A percentile compares a stretch with the other conserved stretches of the same genome.
These are phyloP conservation scores for Penicillium hordei DNA, from an alignment of 2,329 filamentous ascomycete species.

Conservation along the genomic window DNA sequence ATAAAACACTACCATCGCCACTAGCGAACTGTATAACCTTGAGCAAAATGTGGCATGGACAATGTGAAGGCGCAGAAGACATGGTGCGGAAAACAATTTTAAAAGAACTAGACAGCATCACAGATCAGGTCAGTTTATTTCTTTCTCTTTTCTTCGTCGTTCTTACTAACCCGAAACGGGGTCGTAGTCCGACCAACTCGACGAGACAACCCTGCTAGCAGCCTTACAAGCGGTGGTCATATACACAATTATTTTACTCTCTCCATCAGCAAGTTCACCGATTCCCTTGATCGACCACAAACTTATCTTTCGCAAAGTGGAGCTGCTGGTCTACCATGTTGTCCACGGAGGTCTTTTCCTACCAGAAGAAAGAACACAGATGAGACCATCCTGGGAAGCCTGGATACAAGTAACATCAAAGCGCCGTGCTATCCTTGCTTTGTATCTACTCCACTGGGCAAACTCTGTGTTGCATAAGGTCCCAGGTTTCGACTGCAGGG, in stretches of 20 bases:
- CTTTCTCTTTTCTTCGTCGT: constrained; percentile 15
- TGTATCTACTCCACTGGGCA: constrained; percentile 43
- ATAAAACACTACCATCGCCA: constrained; percentile 24
- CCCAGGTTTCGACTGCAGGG: constrained; percentile 37
- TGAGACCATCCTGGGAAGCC: constrained; percentile 35
- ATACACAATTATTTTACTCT: constrained; percentile 42
- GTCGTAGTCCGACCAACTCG: constrained; percentile 28
- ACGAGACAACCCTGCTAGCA: constrained; percentile 36
- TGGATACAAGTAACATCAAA: constrained; percentile 57
- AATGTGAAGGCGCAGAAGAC: constrained; percentile 29
- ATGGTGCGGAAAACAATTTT: constrained; percentile 35
- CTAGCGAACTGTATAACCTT: constrained; percentile 40
- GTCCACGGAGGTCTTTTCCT: constrained; percentile 37
- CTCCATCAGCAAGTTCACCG: constrained; percentile 31
- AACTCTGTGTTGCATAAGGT: constrained; percentile 39
- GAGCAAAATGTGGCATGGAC: constrained; percentile 41
- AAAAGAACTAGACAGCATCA: constrained; percentile 34
- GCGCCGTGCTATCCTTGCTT: constrained; percentile 44
- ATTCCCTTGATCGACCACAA: constrained; percentile 2
- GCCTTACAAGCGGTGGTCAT: constrained; percentile 41
- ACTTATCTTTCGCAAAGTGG: constrained; percentile 33
- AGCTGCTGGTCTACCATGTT: constrained; percentile 34
- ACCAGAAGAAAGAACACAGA: constrained; percentile 35
- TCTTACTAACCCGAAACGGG: not conserved
- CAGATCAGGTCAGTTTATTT: constrained; percentile 29